These are phyloP conservation scores for Corymbia citriodora DNA, from an alignment of 441 rosid genomes.

Conservation along the genomic window DNA sequence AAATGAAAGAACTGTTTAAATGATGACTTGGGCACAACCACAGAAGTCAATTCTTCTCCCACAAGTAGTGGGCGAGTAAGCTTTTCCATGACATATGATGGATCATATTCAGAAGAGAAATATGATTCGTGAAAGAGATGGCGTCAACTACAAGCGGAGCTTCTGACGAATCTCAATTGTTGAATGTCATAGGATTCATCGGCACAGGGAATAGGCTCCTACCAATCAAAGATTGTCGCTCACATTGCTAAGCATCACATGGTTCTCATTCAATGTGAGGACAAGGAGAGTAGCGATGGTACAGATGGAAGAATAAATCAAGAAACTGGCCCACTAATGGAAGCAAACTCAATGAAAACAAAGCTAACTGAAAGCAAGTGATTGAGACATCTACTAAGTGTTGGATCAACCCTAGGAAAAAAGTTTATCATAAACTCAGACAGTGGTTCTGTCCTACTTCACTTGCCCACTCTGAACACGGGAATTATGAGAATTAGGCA, in stretches of 20 bases:
- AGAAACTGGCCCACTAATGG: background rate
- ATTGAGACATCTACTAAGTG: background rate
- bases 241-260: background rate
- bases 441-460: background rate
- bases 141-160: background rate
- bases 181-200: background rate
- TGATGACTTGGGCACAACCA: background rate
- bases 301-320: background rate
- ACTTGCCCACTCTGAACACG: background rate
- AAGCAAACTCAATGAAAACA: background rate
- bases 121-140: background rate
- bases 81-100: background rate
- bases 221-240: background rate
- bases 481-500: background rate
- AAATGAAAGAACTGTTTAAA: background rate
- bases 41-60: background rate
- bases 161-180: background rate
- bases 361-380: background rate
- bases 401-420: background rate
- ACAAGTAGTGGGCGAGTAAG: background rate
- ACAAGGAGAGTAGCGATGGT: background rate
- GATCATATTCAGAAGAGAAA: background rate
- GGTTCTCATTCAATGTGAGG: background rate
- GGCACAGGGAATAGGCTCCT: background rate
- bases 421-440: background rate